These are phyloP conservation scores for Penicillium taxi DNA, from an alignment of 495 filamentous ascomycete genomes.

Conservation along the genomic window DNA sequence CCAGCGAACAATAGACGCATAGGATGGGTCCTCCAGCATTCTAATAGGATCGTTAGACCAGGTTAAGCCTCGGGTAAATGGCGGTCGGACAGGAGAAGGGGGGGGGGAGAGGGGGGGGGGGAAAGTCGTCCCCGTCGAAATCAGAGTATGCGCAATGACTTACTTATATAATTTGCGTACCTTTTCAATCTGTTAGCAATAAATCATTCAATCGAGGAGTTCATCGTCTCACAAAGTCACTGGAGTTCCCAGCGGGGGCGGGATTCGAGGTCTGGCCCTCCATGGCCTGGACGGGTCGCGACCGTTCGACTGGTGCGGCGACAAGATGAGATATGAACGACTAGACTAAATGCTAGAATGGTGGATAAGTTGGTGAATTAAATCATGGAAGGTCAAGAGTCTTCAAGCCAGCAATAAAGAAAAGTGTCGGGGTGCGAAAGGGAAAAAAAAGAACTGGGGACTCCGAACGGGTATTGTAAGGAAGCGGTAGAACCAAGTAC, in stretches of 20 bases:
- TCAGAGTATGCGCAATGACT: constrained; percentile 31
- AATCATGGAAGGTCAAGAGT: too few relatives aligned
- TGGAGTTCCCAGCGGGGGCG: constrained; percentile 59
- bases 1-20: constrained; percentile 91
- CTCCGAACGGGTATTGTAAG: constrained; percentile 1
- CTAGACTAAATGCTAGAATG: too few relatives aligned
- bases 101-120: constrained; percentile 5
- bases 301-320: constrained; percentile 34
- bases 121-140: too few relatives aligned
- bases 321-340: constrained; percentile 8
- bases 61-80: too few relatives aligned
- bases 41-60: constrained; percentile 40
- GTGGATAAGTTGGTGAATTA: too few relatives aligned
- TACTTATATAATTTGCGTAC: constrained; percentile 99
- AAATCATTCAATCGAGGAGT: neutral
- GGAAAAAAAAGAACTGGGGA: constrained; percentile 10
- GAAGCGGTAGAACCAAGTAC: constrained; percentile 21
- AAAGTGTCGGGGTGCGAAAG: constrained; percentile 8
- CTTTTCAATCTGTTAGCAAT: constrained; percentile 42
- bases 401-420: constrained; percentile 10
- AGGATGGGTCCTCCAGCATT: constrained; percentile 94
- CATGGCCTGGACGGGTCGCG: constrained; percentile 39
- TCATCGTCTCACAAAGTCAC: constrained; percentile 63
- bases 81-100: too few relatives aligned
- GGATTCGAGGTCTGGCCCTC: constrained; percentile 46